These are phyloP conservation scores for Fusarium falciforme DNA, from an alignment of 2,329 filamentous ascomycete genomes.

Conservation along the genomic window DNA sequence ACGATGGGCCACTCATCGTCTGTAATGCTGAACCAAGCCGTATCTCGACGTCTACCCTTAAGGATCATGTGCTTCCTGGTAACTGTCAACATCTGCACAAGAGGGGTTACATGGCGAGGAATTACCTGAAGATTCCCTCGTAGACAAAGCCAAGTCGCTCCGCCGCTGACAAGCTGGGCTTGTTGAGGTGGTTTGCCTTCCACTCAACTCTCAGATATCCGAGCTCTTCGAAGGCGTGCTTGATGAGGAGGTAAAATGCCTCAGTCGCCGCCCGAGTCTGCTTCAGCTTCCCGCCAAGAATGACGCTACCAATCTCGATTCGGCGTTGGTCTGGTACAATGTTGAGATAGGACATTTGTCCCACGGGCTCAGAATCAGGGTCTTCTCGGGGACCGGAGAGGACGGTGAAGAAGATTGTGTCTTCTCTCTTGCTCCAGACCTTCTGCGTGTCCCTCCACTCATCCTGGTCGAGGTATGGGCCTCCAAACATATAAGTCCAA, in stretches of 20 bases:
- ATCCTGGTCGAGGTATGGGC: slow-evolving; percentile 33
- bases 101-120: rapidly evolving
- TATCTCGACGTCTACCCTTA: slow-evolving; percentile 68
- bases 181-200: slow-evolving; percentile 71
- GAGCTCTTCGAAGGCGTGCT: slow-evolving; percentile 63
- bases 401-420: slow-evolving; percentile 59
- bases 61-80: slow-evolving; percentile 67
- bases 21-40: slow-evolving; percentile 69
- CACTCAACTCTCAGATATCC: slow-evolving; percentile 70
- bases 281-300: slow-evolving; percentile 62
- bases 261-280: slow-evolving; percentile 68
- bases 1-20: slow-evolving; percentile 67
- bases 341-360: slow-evolving; percentile 58
- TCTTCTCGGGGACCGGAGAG: slow-evolving; percentile 47
- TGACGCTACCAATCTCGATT: slow-evolving; percentile 68
- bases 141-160: slow-evolving; percentile 66
- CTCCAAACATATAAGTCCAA: slow-evolving; percentile 51
- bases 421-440: slow-evolving; percentile 42
- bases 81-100: not conserved
- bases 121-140: slow-evolving; percentile 68
- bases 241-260: slow-evolving; percentile 65
- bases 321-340: slow-evolving; percentile 60
- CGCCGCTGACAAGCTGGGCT: slow-evolving; percentile 64
- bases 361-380: slow-evolving; percentile 50
- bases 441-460: slow-evolving; percentile 35